Evolutionary conservation across 768 basidiomycete genomes (phyloP).

Genomic region (Auricularia heimuer): DNA sequence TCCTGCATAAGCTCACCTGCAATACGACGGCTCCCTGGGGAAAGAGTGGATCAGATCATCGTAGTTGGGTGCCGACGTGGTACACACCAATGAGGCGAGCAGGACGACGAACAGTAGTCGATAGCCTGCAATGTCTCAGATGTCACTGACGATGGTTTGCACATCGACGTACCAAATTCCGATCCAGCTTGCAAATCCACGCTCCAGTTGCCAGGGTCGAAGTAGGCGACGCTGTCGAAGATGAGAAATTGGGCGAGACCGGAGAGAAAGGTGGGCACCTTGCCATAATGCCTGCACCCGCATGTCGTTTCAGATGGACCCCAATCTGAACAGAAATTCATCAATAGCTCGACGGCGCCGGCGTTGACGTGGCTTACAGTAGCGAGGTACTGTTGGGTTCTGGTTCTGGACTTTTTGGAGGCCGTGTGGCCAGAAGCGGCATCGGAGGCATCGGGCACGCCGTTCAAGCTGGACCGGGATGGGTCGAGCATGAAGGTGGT

Average conservation of each 20-base stretch:
- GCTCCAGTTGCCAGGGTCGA: constrained; percentile 87
- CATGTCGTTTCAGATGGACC: constrained; percentile 50
- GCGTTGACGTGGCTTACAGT: too few species aligned
- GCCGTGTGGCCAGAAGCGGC: too few species aligned
- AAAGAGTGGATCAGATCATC: neutral
- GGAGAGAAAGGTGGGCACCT: neutral
- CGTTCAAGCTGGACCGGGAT: too few species aligned
- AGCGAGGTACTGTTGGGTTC: too few species aligned
- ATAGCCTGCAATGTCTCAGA: constrained; percentile 36
- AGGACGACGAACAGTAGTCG: constrained; percentile 78
- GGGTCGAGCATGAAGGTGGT: too few species aligned
- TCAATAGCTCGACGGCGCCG: too few species aligned
- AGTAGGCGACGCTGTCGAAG: constrained; percentile 67
- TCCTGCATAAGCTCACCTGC: neutral
- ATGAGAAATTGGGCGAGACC: neutral
- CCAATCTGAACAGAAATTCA: constrained; percentile 3
- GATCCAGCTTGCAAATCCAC: constrained; percentile 86
- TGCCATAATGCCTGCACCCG: constrained; percentile 76
- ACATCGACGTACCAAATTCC: constrained; percentile 35
- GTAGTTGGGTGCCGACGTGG: neutral
- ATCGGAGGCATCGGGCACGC: too few species aligned
- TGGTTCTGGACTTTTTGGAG: too few species aligned
- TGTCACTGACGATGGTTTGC: neutral
- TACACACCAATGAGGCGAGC: constrained; percentile 72
- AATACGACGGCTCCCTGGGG: neutral